Evolutionary conservation across 164 flowering plant species (phyloP).

Genomic region (Warburgia ugandensis): DNA sequence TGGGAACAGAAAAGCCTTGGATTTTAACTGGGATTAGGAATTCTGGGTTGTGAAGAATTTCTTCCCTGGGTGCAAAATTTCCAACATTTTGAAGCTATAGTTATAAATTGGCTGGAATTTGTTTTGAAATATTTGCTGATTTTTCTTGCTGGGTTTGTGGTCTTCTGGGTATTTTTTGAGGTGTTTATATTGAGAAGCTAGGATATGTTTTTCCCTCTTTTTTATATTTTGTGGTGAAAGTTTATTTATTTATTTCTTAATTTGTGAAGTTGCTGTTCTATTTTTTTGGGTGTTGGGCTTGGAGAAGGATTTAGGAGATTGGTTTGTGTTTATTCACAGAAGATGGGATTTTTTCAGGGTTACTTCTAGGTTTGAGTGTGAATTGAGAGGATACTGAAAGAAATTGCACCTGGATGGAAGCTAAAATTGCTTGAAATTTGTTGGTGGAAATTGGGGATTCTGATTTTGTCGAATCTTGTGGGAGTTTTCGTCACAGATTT

Average conservation of each 20-base stretch:
- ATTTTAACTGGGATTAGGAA: background rate
- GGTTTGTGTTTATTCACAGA: background rate
- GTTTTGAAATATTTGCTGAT: no score
- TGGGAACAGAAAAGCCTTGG: no score
- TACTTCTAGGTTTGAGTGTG: background rate
- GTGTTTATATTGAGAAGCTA: no score
- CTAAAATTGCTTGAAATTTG: background rate
- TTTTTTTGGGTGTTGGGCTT: conserved; percentile 2
- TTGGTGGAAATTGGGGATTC: conserved; percentile 3
- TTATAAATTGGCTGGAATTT: no score
- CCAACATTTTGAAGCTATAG: background rate
- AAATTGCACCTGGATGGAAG: no score
- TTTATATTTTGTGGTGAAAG: background rate
- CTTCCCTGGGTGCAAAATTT: background rate
- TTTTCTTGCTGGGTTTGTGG: no score
- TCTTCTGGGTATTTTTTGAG: background rate
- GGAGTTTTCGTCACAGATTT: conserved; percentile 3
- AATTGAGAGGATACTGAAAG: no score
- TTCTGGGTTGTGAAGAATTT: background rate
- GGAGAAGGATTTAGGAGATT: background rate
- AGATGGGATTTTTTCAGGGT: background rate
- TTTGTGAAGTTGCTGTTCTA: background rate
- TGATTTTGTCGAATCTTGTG: no score
- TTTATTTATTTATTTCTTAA: background rate
- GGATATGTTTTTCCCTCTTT: no score